A percentile compares a stretch with the other conserved stretches of the same genome.
These are phyloP conservation scores for Clarkia xantiana DNA, from an alignment of 345 rosid species.

Conservation along the genomic window DNA sequence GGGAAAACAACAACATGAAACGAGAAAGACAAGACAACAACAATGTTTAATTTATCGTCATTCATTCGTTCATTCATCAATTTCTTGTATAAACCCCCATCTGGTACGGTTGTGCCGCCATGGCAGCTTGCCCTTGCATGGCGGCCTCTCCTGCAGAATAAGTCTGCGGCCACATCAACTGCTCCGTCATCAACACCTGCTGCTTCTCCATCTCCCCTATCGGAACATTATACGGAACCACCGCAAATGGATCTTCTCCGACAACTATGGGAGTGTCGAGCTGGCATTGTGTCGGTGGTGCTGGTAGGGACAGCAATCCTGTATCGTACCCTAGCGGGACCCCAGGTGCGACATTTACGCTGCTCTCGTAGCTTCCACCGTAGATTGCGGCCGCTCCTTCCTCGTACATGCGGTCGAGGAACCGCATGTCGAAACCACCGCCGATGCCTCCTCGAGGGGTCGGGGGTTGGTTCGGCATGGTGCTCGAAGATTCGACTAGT, in stretches of 20 bases:
- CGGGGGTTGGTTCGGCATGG: slow-evolving; percentile 42
- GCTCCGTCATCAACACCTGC: slow-evolving; percentile 56
- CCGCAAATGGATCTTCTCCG: slow-evolving; percentile 47
- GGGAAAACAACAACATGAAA: too few relatives aligned
- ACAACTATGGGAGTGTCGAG: neutral
- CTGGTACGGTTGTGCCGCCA: slow-evolving; percentile 9
- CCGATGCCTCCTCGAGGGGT: slow-evolving; percentile 25
- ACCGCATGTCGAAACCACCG: slow-evolving; percentile 72
- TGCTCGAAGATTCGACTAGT: slow-evolving; percentile 75
- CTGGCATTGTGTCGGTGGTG: slow-evolving; percentile 35
- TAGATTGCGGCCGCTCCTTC: slow-evolving; percentile 59
- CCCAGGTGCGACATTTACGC: slow-evolving; percentile 62
- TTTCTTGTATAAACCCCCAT: slow-evolving; percentile 9
- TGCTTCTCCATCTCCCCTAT: slow-evolving; percentile 72
- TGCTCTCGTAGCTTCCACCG: slow-evolving; percentile 32
- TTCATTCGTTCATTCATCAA: slow-evolving; percentile 3
- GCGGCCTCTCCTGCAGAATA: slow-evolving; percentile 5
- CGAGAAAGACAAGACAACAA: neutral
- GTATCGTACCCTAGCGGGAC: slow-evolving; percentile 51
- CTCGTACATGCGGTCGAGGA: slow-evolving; percentile 87
- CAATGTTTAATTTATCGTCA: too few relatives aligned
- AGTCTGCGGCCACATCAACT: slow-evolving; percentile 42
- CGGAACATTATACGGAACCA: slow-evolving; percentile 58
- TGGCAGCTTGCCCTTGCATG: slow-evolving; percentile 35
- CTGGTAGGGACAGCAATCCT: slow-evolving; percentile 40